Evolutionary conservation across 2,329 filamentous ascomycete genomes (phyloP), one percentile per base, ranked within the genome.

Genomic region (Diaporthe citriasiana): DNA sequence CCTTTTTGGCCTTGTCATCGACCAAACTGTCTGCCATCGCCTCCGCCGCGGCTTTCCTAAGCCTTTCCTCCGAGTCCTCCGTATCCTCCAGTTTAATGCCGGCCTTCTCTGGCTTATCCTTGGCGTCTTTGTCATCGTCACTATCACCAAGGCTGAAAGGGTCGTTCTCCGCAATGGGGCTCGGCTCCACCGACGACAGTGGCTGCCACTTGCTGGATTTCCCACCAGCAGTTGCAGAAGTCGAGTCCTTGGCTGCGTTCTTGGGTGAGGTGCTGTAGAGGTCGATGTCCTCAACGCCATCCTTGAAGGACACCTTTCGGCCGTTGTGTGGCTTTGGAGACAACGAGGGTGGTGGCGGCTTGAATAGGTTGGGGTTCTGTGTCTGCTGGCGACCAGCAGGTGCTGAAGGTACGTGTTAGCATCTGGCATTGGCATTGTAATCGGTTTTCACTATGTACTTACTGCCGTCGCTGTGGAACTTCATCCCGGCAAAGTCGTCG

Each of bases 141-240:
- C 95, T 97, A 79, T 98, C 96, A 7, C 97, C 97, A 19, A 99
- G 89, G 80, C 95, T 98, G 85, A 99, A 99, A 0, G 97, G 97
- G 80, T 99, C 97, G 79, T 98, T 96, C 78, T 98, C 95, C 25
- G 90, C 89, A 76, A 98, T 93, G 19, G 96, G 95, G 76, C 90
- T 93, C 1, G 95, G 95, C 77, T 97, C 94, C 19, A 98, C 91
- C 0, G 93, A 89, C 17, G 95, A 95, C 78, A 99, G 86, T 13
- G 97, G 96, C 83, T 99, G 96, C 97, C 97, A 99, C 86, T 99
- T 99, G 89, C 95, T 98, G 59, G 90, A 84, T 85, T 95, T 97
- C 77, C 85, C 84, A 33, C 79, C 79, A 56, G 84, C 80, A 30
- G 81, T 81, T 45, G 84, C 79, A 33, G 69, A 60, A 75, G 78